A percentile compares a stretch with the other conserved stretches of the same genome.
phyloP scores from a whole-genome alignment of 1,284 basidiomycete genomes.

The Microbotryum scabiosae region DNA sequence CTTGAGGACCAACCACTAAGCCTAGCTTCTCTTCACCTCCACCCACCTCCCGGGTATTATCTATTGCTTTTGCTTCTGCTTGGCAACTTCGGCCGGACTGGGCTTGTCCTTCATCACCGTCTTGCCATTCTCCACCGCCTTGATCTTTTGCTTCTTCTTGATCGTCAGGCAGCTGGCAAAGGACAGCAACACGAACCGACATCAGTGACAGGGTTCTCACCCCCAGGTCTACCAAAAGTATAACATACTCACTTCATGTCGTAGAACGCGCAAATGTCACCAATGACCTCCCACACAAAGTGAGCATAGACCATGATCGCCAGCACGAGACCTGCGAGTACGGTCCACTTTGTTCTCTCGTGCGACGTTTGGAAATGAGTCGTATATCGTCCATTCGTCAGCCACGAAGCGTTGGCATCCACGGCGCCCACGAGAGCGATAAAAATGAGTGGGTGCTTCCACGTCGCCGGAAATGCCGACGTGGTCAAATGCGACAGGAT shows the following conservation, averaged over 20 bases:
- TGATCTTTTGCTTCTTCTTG: conserved; percentile 14
- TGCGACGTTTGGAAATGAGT: conserved; percentile 10
- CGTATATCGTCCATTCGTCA: neutral
- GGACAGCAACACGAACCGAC: neutral
- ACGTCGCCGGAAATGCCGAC: conserved; percentile 57
- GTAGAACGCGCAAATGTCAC: conserved; percentile 33
- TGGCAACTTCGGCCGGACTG: too few species aligned
- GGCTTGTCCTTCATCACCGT: conserved; percentile 8
- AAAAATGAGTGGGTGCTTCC: conserved; percentile 68
- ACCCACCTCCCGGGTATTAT: too few species aligned
- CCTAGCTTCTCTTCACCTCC: too few species aligned
- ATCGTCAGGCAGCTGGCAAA: conserved; percentile 29
- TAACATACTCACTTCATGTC: conserved; percentile 32
- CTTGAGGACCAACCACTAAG: too few species aligned
- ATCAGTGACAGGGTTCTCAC: neutral
- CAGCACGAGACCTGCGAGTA: conserved; percentile 22
- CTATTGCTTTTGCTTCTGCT: too few species aligned
- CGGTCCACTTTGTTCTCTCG: conserved; percentile 9
- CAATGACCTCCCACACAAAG: conserved; percentile 34
- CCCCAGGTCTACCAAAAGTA: neutral
- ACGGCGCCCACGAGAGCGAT: conserved; percentile 68
- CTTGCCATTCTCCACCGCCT: conserved; percentile 4
- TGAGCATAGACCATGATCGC: conserved; percentile 29
- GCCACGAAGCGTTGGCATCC: conserved; percentile 65
- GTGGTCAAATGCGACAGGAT: conserved; percentile 89